phyloP scores from a whole-genome alignment of 2,329 filamentous ascomycete species.

The Xylariaceae sp. region DNA sequence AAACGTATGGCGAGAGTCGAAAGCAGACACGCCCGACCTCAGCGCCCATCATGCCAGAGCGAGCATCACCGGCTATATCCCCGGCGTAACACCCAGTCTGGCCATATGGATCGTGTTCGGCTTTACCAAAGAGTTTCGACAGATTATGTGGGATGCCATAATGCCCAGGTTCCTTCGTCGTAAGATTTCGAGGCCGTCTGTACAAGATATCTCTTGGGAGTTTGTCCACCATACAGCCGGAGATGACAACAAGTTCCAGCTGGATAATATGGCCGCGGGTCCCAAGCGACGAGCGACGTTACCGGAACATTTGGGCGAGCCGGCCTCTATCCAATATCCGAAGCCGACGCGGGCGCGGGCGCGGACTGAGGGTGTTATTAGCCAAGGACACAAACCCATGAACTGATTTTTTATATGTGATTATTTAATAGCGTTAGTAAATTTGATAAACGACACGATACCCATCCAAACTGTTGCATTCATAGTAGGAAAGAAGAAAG shows the following conservation, averaged over 20 bases:
- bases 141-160: slow-evolving; percentile 23
- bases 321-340: not conserved
- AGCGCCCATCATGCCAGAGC: slow-evolving; percentile 19
- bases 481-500: too few species aligned
- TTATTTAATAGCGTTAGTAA: too few species aligned
- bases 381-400: too few species aligned
- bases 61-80: slow-evolving; percentile 25
- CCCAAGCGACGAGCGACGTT: slow-evolving; percentile 9
- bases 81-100: slow-evolving; percentile 24
- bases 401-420: too few species aligned
- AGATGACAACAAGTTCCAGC: slow-evolving; percentile 12
- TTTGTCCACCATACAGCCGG: slow-evolving; percentile 2
- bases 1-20: slow-evolving; percentile 18
- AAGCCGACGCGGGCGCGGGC: too few species aligned
- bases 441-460: too few species aligned
- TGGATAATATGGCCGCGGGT: slow-evolving; percentile 7
- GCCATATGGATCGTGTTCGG: slow-evolving; percentile 26
- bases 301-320: slow-evolving; percentile 5
- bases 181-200: not conserved
- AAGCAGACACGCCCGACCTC: slow-evolving; percentile 21
- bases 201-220: slow-evolving; percentile 1
- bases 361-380: too few species aligned
- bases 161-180: slow-evolving; percentile 18
- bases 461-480: too few species aligned
- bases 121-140: slow-evolving; percentile 21